Evolutionary conservation across 441 rosid species (phyloP), one percentile per base, ranked within the genome.

Genomic region (Caryocar brasiliense): DNA sequence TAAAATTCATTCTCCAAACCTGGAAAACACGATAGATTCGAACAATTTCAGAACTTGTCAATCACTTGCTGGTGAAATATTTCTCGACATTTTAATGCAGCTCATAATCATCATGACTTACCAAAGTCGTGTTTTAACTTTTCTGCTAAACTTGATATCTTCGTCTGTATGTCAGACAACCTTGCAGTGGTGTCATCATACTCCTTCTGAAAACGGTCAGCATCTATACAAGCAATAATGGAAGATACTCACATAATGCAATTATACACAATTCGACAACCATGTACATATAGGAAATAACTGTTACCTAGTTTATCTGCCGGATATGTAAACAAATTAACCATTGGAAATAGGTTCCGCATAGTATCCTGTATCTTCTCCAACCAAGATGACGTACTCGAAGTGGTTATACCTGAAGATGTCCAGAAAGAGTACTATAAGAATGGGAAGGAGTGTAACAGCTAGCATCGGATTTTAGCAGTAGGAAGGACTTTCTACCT

Each of bases 91-190:
- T n/a, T n/a, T n/a, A n/a, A n/a, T n/a, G n/a, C n/a, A n/a, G n/a
- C n/a, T n/a, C n/a, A n/a, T 11, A 51, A 35, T 10, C 30, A 22
- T 8, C 12, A 40, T 26, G 17, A 42, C 78, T 54, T 36, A 65
- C 78, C 78, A 35, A 72, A 72, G 47, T 72, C 78, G 23, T 34
- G 64, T 40, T 72, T 54, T 44, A 61, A 34, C 62, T 72, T 67
- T 41, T 65, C 58, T 8, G 74, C 57, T 65, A 72, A 68, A 42
- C 59, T 54, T 47, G 68, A 58, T 33, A 72, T 64, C 48, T 68
- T 72, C 1, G 67, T 55, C 36, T 61, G 54, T 39, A 68, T 49
- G n/a, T 64, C 57, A 21, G 68, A 58, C 43, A 68, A 56, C 56
- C 42, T 68, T 10, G 56, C 5, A 32, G 56, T 54, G 43, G 64